Conservation (phyloP, 1,284 basidiomycete genomes). For the Fomitopsis pinicola region DNA sequence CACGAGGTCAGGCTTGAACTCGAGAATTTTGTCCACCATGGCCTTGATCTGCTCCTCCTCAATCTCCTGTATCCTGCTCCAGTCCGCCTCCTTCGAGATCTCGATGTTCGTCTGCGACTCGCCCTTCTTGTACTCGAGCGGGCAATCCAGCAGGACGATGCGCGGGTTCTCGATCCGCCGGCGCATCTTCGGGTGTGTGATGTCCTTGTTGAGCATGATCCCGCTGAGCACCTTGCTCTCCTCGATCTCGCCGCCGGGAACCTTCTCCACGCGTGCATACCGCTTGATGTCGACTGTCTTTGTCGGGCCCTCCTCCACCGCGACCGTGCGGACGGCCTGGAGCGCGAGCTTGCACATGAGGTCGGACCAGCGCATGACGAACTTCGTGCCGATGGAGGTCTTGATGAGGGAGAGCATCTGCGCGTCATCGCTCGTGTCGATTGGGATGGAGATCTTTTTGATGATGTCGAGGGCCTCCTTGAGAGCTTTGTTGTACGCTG, state of each 20-base stretch:
- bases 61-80: conserved; percentile 90
- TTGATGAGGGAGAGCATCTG: conserved; percentile 98
- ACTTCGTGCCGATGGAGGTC: conserved; percentile 99
- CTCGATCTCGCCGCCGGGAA: conserved; percentile 97
- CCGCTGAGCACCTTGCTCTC: conserved; percentile 85
- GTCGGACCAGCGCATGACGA: conserved; percentile 94
- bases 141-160: conserved; percentile 91
- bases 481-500: conserved; percentile 94
- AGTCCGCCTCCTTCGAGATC: conserved; percentile 92
- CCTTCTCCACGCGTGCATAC: conserved; percentile 96
- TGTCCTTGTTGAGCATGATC: conserved; percentile 98
- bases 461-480: conserved; percentile 89
- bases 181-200: conserved; percentile 97
- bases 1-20: conserved; percentile 94
- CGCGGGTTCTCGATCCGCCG: conserved; percentile 88
- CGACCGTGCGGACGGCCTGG: conserved; percentile 87
- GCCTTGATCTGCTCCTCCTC: conserved; percentile 97
- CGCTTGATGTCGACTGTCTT: conserved; percentile 97
- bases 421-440: conserved; percentile 82
- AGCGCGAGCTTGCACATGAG: conserved; percentile 96
- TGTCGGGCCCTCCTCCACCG: conserved; percentile 57
- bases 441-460: conserved; percentile 83
- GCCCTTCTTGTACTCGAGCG: conserved; percentile 98
- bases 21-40: conserved; percentile 84
- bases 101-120: conserved; percentile 99